Conservation (phyloP, 2,329 filamentous ascomycete genomes). For the Aspergillus pseudoterreus region DNA sequence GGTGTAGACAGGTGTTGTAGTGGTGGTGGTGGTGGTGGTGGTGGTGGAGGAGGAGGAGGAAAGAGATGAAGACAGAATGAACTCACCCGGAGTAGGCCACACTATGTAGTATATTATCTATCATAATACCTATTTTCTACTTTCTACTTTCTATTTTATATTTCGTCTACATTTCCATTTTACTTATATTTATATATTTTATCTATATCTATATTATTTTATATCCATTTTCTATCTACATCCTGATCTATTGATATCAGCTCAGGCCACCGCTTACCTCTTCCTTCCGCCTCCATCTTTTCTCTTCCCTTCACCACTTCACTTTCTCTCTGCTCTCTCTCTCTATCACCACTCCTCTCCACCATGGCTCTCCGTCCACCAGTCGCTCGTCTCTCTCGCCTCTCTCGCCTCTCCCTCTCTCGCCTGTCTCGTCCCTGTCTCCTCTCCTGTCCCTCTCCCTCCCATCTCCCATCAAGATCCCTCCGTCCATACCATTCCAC, state of each 20-base stretch:
- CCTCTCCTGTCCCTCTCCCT: background rate
- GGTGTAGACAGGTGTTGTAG: background rate
- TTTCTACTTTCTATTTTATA: no score
- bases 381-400: background rate
- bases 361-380: background rate
- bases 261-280: background rate
- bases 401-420: background rate
- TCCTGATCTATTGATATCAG: constrained; percentile 1
- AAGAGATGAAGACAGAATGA: background rate
- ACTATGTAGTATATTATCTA: no score
- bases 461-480: background rate
- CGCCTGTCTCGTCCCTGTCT: background rate
- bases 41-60: background rate
- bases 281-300: background rate
- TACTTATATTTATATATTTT: background rate
- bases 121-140: no score
- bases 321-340: background rate
- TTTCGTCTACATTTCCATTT: background rate
- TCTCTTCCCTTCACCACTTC: no score
- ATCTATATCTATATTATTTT: background rate
- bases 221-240: background rate
- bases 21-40: background rate
- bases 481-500: constrained; percentile 65
- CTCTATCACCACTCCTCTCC: background rate
- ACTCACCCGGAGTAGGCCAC: background rate